Percentiles rank a stretch among this genome's conserved stretches.
phyloP scores from a whole-genome alignment of 139 green algal genomes.

The Haematococcus lacustris region DNA sequence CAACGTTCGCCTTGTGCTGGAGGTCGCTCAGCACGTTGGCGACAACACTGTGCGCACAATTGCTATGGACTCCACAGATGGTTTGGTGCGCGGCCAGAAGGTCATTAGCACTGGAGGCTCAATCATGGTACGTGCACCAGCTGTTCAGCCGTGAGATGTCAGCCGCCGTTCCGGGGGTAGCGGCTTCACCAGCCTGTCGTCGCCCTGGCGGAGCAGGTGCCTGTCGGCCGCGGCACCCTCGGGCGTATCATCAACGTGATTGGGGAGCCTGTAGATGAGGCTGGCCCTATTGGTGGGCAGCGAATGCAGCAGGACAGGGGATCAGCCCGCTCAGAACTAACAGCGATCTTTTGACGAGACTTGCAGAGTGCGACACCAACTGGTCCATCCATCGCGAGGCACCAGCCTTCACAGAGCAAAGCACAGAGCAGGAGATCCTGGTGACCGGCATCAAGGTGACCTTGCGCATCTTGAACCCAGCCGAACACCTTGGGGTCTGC shows the following conservation, averaged over 20 bases:
- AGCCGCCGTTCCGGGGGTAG: too few relatives aligned
- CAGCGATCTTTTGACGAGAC: neutral
- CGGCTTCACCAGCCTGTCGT: too few relatives aligned
- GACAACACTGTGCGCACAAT: constrained; percentile 96
- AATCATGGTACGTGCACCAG: constrained; percentile 95
- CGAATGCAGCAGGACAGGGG: neutral
- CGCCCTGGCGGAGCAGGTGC: too few relatives aligned
- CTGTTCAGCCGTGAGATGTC: too few relatives aligned
- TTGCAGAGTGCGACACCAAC: constrained; percentile 64
- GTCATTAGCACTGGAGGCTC: constrained; percentile 87
- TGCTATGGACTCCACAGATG: constrained; percentile 98
- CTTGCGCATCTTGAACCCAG: too few relatives aligned
- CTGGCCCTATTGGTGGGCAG: constrained; percentile 79
- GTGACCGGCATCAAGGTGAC: constrained; percentile 98
- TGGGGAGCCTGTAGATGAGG: constrained; percentile 97
- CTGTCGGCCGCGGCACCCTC: constrained; percentile 91
- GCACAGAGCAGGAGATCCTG: constrained; percentile 95
- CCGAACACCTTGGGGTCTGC: too few relatives aligned
- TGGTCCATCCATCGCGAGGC: constrained; percentile 96
- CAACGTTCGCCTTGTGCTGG: constrained; percentile 88
- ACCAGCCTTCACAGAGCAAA: constrained; percentile 90
- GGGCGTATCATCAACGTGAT: constrained; percentile 99
- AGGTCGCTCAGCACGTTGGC: constrained; percentile 96
- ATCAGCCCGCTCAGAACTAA: neutral
- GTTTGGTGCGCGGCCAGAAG: constrained; percentile 83